Base-by-base conservation (phyloP, 768 basidiomycete genomes). In the Sarcodon aspratus region DNA sequence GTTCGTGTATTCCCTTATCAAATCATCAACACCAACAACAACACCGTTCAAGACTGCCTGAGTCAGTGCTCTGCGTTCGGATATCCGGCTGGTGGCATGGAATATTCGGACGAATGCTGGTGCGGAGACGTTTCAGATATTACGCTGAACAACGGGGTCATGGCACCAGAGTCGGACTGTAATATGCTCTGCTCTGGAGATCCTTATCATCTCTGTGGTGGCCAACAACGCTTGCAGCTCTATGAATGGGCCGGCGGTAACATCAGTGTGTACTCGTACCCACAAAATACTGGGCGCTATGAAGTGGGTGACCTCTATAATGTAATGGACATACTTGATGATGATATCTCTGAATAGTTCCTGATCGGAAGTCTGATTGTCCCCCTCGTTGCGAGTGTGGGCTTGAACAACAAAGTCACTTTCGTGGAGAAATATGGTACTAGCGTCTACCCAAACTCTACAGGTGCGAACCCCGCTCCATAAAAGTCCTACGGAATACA, bases 381-480 rank as follows among this genome's bases (percentile, higher is more conserved):
- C 10, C 85, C 85, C 3, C 67, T 88, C 50, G 75, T 87, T 35
- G 78, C 82, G 3, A 88, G 86, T 0, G 66, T 90, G 33, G 85
- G 86, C 1, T 70, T 84, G 63, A 89, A 89, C 67, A 80, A 83
- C 69, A 90, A 89, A 58, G 80, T 89, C 44, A 75, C 79, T 1
- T 85, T 89, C 66, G 67, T 90, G 7, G 86, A 90, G 62, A 90
- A 89, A 60, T 65, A 48, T 3, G 82, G 84, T 8, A 86, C 85
- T 21, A 72, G 71, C 49, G 75, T 76, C 34, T 78, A 69, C 49
- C 50, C 59, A 3, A 86, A 86, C 61, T 72, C 80, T 4, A 86
- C 87, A 12, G 86, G 85, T 8, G 5, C 21, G 21, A 27, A 27
- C 2, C 2, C 3, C 21, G 21, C 21, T 27, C 21, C 21, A 27